Base-by-base conservation (phyloP, 495 filamentous ascomycete genomes). In the Penicillium diatomitis region DNA sequence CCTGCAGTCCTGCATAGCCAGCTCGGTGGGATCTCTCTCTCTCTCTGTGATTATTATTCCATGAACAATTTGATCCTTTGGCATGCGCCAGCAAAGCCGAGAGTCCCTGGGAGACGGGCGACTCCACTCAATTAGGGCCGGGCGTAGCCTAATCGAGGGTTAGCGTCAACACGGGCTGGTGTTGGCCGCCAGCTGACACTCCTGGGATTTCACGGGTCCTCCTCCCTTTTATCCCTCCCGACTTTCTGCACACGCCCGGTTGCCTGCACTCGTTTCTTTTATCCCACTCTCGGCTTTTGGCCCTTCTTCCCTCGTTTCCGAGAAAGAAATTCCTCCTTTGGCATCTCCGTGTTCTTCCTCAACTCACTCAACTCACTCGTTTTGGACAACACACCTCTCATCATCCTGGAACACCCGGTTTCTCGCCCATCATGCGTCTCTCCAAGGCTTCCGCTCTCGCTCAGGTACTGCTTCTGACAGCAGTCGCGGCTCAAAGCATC, bases 391-490 rank as follows among this genome's bases (percentile, higher is more conserved):
- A 42, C 40, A 3, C 34, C 31, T 44, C 29, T 32, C 27, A 10
- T 12, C 11, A 33, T 12, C 8, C 31, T 20, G 20, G 20, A 20
- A 20, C 20, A 20, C 20, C 20, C 20, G 20, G 20, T 20, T 20
- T 20, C 20, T 56, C 47, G 32, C 50, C 54, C 58, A 65, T 46
- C 55, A 72, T 72, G 69, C 67, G 69, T 52, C 56, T 64, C 47
- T 53, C 61, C 49, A 52, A 56, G 48, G 59, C 70, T 44, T 65
- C 67, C 45, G 61, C 70, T 48, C 40, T 70, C 47, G 46, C 64
- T 30, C 67, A 69, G 47, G 64, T 66, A 41, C 60, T 72, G 52
- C 56, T 72, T 33, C 54, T 68, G 64, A 62, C 67, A 36, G 61
- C 63, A 2, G 60, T 56, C 38, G 64, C 67, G 38, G 67, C 63